These are phyloP conservation scores for Rubia peregrina DNA, from an alignment of 305 asterid species.

Conservation along the genomic window DNA sequence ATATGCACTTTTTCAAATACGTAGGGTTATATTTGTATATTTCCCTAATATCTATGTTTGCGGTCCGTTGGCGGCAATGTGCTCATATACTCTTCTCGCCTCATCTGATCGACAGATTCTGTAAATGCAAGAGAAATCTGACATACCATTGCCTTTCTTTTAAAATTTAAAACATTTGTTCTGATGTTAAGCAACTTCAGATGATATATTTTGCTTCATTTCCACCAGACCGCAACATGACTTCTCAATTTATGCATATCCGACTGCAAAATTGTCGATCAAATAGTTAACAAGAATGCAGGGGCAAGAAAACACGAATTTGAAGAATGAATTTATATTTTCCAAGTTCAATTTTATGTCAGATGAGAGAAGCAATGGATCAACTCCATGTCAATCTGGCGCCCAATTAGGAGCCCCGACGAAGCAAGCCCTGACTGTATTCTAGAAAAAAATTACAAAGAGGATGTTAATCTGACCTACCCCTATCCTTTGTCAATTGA, in stretches of 20 bases:
- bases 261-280: neutral
- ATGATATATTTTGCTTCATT: no score
- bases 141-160: no score
- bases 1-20: no score
- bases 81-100: no score
- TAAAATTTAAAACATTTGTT: no score
- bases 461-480: constrained; percentile 46
- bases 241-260: neutral
- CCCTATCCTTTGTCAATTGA: constrained; percentile 37
- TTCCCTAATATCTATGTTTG: no score
- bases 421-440: constrained; percentile 32
- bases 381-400: constrained; percentile 34
- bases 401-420: constrained; percentile 46
- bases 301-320: constrained; percentile 2
- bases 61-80: no score
- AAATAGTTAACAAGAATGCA: neutral
- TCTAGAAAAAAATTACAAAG: constrained; percentile 40
- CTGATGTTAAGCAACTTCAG: no score
- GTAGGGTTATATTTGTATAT: no score
- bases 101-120: no score
- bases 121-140: no score
- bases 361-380: constrained; percentile 42
- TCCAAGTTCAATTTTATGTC: constrained; percentile 27
- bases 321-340: constrained; percentile 27
- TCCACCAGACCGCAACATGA: no score